phyloP scores from a whole-genome alignment of 2,329 filamentous ascomycete genomes.

The Colletotrichum plurivorum region DNA sequence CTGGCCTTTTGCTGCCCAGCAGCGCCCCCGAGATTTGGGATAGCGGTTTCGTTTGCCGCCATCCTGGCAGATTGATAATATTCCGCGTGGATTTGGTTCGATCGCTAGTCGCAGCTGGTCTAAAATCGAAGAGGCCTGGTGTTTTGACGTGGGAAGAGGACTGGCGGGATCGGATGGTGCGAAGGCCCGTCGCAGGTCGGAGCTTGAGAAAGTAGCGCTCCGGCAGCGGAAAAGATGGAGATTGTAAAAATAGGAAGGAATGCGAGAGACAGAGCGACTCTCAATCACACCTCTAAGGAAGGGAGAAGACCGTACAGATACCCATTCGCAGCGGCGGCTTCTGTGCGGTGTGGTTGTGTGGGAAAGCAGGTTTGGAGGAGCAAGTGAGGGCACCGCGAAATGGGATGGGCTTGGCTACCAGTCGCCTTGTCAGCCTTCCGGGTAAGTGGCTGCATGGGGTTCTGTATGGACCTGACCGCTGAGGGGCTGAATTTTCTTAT shows the following conservation, averaged over 20 bases:
- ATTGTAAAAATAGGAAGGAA: neutral
- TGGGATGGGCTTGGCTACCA: slow-evolving; percentile 3
- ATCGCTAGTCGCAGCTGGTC: neutral
- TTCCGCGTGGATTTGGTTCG: neutral
- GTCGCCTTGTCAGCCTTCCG: slow-evolving; percentile 40
- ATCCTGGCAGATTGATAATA: slow-evolving; percentile 45
- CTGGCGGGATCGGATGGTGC: slow-evolving; percentile 18
- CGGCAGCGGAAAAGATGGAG: neutral
- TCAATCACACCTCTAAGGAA: slow-evolving; percentile 24
- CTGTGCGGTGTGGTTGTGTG: slow-evolving; percentile 24
- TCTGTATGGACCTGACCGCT: slow-evolving; percentile 31
- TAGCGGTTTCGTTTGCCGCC: slow-evolving; percentile 56
- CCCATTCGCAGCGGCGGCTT: slow-evolving; percentile 30
- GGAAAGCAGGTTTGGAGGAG: slow-evolving; percentile 16
- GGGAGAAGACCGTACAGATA: neutral
- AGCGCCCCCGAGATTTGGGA: slow-evolving; percentile 47
- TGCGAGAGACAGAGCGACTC: slow-evolving; percentile 2
- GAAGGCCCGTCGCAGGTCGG: slow-evolving; percentile 31
- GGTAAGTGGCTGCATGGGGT: slow-evolving; percentile 32
- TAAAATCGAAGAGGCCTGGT: neutral
- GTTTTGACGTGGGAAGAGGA: slow-evolving; percentile 8
- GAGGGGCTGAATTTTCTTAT: slow-evolving; percentile 31
- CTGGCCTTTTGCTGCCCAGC: slow-evolving; percentile 46
- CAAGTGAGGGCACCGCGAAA: slow-evolving; percentile 30
- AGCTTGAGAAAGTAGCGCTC: slow-evolving; percentile 2